Conservation (phyloP, 169 alveolate genomes). For the Eimeria brunetti region DNA sequence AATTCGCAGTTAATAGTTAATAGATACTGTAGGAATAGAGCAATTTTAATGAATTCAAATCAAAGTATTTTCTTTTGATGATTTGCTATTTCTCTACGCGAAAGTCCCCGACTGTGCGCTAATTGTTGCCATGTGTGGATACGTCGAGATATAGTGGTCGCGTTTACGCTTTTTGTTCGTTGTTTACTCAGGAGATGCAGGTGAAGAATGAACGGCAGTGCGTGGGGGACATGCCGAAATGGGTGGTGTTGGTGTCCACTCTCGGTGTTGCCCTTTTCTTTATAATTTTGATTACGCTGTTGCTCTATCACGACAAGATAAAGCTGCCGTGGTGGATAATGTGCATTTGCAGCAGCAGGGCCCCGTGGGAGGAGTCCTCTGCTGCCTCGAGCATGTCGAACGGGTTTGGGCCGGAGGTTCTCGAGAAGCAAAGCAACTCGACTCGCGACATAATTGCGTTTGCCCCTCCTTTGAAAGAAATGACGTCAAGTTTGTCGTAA, state of each 20-base stretch:
- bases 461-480: slow-evolving; percentile 51
- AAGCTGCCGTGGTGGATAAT: slow-evolving; percentile 79
- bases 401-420: slow-evolving; percentile 5
- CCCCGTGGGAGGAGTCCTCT: slow-evolving; percentile 74
- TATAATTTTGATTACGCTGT: slow-evolving; percentile 29
- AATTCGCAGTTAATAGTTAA: no score
- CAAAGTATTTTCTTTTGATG: no score
- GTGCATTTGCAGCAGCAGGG: slow-evolving; percentile 80
- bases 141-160: no score
- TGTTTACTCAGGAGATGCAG: slow-evolving; percentile 38
- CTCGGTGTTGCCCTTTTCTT: slow-evolving; percentile 72
- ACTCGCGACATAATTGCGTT: slow-evolving; percentile 61
- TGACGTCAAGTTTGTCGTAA: slow-evolving; percentile 30
- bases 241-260: slow-evolving; percentile 75
- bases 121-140: no score
- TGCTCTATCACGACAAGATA: slow-evolving; percentile 76
- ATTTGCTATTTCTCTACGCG: no score
- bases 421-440: slow-evolving; percentile 42
- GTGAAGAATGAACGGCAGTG: slow-evolving; percentile 39
- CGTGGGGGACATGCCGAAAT: slow-evolving; percentile 70
- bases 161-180: background rate
- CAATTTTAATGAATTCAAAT: no score
- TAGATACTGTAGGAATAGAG: no score
- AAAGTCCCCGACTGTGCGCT: no score
- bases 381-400: slow-evolving; percentile 36